phyloP scores from a whole-genome alignment of 352 stramenopile species.

The Saprolegnia diclina region DNA sequence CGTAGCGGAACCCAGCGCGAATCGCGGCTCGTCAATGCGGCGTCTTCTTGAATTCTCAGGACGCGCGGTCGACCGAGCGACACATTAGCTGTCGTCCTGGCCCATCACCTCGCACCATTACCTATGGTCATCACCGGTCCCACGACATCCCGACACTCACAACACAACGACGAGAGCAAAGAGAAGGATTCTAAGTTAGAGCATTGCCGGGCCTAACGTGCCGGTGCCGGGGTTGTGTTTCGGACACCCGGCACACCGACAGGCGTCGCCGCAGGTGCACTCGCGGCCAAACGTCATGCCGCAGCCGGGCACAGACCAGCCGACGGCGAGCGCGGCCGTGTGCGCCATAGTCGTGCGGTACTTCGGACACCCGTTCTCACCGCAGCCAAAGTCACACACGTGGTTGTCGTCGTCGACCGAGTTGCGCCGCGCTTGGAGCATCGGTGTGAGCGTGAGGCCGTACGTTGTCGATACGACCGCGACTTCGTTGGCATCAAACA shows the following conservation, averaged over 20 bases:
- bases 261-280: conserved; percentile 72
- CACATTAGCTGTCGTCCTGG: too few relatives aligned
- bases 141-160: too few relatives aligned
- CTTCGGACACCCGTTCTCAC: conserved; percentile 59
- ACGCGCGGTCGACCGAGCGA: too few relatives aligned
- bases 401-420: conserved; percentile 37
- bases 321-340: conserved; percentile 64
- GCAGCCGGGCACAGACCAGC: conserved; percentile 71
- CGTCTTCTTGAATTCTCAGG: too few relatives aligned
- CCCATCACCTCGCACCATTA: too few relatives aligned
- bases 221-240: conserved; percentile 54
- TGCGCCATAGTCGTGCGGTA: conserved; percentile 77
- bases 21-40: too few relatives aligned
- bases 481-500: conserved; percentile 32
- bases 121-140: too few relatives aligned
- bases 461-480: conserved; percentile 14
- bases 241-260: conserved; percentile 69
- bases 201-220: not conserved
- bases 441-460: not conserved
- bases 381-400: conserved; percentile 60
- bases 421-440: not conserved
- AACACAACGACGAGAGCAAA: too few relatives aligned
- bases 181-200: not conserved
- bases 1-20: too few relatives aligned
- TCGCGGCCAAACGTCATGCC: conserved; percentile 72